A percentile compares a stretch with the other conserved stretches of the same genome.
phyloP scores from a whole-genome alignment of 2,329 filamentous ascomycete species.

The Colletotrichum siamense region DNA sequence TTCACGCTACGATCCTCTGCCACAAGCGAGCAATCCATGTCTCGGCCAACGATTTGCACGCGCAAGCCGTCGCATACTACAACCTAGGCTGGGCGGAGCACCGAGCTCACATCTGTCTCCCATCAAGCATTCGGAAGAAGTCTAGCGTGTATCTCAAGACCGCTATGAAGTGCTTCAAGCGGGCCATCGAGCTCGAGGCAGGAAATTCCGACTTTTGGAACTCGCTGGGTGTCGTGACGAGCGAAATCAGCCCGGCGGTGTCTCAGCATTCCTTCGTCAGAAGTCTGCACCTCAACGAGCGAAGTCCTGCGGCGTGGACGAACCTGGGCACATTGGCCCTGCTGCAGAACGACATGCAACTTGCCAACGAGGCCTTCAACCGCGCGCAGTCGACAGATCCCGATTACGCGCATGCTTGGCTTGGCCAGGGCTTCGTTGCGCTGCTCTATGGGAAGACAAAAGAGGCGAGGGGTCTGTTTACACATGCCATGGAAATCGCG shows the following conservation, averaged over 20 bases:
- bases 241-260: conserved; percentile 82
- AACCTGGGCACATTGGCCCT: conserved; percentile 90
- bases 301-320: conserved; percentile 85
- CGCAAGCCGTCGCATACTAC: conserved; percentile 95
- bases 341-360: conserved; percentile 78
- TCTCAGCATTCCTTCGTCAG: conserved; percentile 93
- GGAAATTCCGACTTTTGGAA: conserved; percentile 98
- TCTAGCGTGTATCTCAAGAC: conserved; percentile 76
- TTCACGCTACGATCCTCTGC: conserved; percentile 79
- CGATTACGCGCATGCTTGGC: conserved; percentile 91
- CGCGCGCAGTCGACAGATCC: conserved; percentile 93
- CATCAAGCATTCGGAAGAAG: conserved; percentile 57
- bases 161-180: conserved; percentile 89
- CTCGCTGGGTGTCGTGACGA: conserved; percentile 88
- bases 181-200: conserved; percentile 92
- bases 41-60: conserved; percentile 77
- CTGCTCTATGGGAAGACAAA: conserved; percentile 74
- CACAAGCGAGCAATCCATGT: conserved; percentile 85
- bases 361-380: conserved; percentile 91
- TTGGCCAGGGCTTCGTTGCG: conserved; percentile 89
- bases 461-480: conserved; percentile 86
- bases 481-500: conserved; percentile 92
- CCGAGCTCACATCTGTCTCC: conserved; percentile 74
- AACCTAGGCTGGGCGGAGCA: conserved; percentile 96
- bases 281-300: conserved; percentile 90